A percentile compares a stretch with the other conserved stretches of the same genome.
Conservation (phyloP, 768 basidiomycete species). For the Lactarius hengduanensis region DNA sequence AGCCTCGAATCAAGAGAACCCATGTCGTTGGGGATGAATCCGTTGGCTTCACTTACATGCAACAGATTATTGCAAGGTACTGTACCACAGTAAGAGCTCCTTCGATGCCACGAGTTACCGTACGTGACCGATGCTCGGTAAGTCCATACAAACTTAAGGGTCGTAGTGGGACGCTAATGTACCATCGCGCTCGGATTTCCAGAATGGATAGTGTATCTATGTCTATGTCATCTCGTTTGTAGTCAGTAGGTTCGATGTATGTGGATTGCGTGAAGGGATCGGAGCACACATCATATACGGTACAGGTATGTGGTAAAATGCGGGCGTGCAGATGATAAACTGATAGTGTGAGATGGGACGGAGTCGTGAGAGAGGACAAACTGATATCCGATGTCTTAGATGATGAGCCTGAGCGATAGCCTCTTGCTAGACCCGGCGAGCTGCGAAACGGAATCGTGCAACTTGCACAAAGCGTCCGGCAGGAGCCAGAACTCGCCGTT, state of each 20-base stretch:
- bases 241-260: neutral
- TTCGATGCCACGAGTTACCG: neutral
- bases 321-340: neutral
- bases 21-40: too few species aligned
- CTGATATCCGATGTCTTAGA: neutral
- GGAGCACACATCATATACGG: neutral
- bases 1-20: too few species aligned
- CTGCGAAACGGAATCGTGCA: conserved; percentile 6
- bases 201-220: neutral
- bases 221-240: too few species aligned
- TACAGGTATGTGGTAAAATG: neutral
- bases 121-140: neutral
- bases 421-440: neutral
- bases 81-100: neutral
- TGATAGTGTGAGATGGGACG: neutral
- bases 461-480: neutral
- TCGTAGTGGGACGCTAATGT: neutral
- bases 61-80: neutral
- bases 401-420: conserved; percentile 3
- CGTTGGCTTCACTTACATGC: neutral
- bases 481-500: conserved; percentile 3
- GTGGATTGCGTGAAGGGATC: neutral
- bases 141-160: neutral
- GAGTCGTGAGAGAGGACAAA: neutral
- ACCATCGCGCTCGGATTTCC: neutral